Evolutionary conservation across 352 stramenopile species (phyloP), one percentile per base, ranked within the genome.

Genomic region (Thalassiosira tumida): DNA sequence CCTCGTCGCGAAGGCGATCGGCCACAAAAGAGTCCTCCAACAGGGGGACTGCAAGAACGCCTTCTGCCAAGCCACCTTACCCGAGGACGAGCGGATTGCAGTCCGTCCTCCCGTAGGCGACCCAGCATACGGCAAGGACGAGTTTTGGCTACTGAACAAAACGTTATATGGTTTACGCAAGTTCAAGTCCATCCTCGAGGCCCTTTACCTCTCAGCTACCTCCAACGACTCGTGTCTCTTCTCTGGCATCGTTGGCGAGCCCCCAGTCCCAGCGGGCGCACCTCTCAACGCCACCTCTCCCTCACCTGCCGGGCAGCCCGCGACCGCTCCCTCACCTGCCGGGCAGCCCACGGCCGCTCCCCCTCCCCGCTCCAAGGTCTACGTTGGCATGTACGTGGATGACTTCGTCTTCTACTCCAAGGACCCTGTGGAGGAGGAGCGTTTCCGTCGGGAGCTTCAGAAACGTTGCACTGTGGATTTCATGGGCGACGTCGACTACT

Each of bases 1-100:
- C 33, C 79, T 95, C 0, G 65, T 73, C 3, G 70, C 50, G 26
- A 59, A 81, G 40, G 87, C 87, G 1, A 47, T 89, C 21, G 40
- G 81, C n/a, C 13, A 81, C 0, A 70, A 82, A 51, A 17, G 81
- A 13, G 40, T 85, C 51, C 54, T 93, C 26, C 77, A 92, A 81
- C 91, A 95, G 51, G 87, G 84, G 31, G 87, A 95, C 33, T 88
- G 81, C 40, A 95, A 93, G 50, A 95, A 93, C 33, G 69, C 75
- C 15, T 95, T 93, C 38, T 94, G 80, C 41, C 43, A 90, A 21
- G 51, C 65, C 2, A 74, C 40, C 2, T 51, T 90, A 31, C 79
- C 79, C 13, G 38, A 82, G 0, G 75, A 94, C 76, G 87, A 94
- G 43, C 33, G 73, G 17, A 83, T 51, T 5, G 69, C 92, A 7